Base-by-base conservation (phyloP, 805 yeast species). In the Hanseniaspora taiwanica region DNA sequence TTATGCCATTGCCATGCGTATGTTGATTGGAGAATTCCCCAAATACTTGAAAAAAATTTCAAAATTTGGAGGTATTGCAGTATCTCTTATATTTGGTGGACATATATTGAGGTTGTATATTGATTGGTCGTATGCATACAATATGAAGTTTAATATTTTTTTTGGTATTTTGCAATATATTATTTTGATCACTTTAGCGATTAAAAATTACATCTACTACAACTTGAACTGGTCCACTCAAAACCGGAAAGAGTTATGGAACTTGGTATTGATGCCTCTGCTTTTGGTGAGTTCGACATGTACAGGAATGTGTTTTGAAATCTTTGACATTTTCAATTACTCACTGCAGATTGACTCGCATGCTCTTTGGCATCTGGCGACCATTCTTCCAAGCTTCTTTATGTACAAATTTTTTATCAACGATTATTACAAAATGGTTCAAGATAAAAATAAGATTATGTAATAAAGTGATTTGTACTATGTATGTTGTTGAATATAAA, bases 41-140 rank as follows among this genome's bases (percentile, higher is more conserved):
- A 51, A 56, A 18, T 2, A 37, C 19, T 23, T 32, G 27, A 19
- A 37, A 17, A 8, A 21, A 21, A 19, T 37, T 33, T 29, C 35
- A 32, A 8, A 17, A 19, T 6, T 3, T 27, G 9, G 44, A 34
- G 9, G 23, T 34, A 16, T 18, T 31, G 12, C 8, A 21, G 13
- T 37, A 31, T 40, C 41, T 66, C 0, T 63, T 0, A 69, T 81
- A 21, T 85, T 82, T 48, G 18, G 65, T 1, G 62, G 65, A 13
- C 98, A 89, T 57, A 64, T 91, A 10, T 54, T 71, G 25, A 68
- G 89, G 44, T 63, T 91, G 25, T 62, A 69, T 35, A 55, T 71
- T 9, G 80, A 79, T 48, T 89, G 96, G 89, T 81, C 85, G 43
- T 89, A 89, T 60, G 78, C 93, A 2, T 91, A 91, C 58, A 89